Evolutionary conservation across 257 asterid species (phyloP), one percentile per base, ranked within the genome.

Genomic region (Cordia subcordata): DNA sequence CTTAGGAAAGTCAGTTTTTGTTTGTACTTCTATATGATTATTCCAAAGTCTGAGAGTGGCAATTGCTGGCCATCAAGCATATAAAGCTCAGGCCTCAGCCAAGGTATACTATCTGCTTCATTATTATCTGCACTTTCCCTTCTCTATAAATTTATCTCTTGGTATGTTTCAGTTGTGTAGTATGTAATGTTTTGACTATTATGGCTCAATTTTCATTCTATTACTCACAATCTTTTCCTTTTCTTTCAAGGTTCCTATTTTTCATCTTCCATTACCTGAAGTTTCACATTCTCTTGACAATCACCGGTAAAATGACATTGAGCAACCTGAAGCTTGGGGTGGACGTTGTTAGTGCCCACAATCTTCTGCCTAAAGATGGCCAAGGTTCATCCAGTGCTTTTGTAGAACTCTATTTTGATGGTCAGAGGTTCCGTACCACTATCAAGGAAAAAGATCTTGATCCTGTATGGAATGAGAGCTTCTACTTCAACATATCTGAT

Each of bases 321-420:
- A 77, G 78, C 61, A 83, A 75, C 76, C 71, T 87, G 57, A 90
- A 90, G 84, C 80, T 90, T 3, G 96, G 96, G 11, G 95, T 87
- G 8, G 94, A 90, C 14, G 81, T 91, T 20, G 69, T 87, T 19
- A 71, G 87, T 23, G 96, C 98, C 37, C 94, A 87, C 51, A 85
- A 82, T 69, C 98, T 91, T 65, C 66, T 91, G 55, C 85, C 98
- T 8, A 91, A 91, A 72, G 94, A 91, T 23, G 96, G 98, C 4
- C 91, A 87, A 61, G 98, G 98, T 57, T 91, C 98, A 8, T 87
- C 96, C 19, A 87, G 76, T 63, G 65, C 98, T 49, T 88, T 68
- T 54, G 96, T 83, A 49, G 98, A 91, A 61, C 90, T 91, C 47
- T 63, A 68, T 64, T 91, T 87, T 17, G 86, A 91, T 15, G 94